Evolutionary conservation across 345 rosid species (phyloP).

Genomic region (Eucalyptus viminalis): DNA sequence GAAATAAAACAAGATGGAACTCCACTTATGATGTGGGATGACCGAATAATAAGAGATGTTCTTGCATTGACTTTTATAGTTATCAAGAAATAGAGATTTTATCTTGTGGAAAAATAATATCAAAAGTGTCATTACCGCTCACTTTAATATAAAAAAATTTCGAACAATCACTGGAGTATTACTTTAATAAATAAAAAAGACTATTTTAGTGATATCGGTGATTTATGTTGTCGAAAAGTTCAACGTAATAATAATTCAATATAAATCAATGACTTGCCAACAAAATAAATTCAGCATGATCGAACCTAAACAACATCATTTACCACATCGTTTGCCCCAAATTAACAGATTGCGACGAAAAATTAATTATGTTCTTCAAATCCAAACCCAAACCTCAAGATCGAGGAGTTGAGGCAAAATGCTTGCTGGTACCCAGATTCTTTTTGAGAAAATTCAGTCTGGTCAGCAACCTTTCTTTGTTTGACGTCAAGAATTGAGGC

Average conservation of each 20-base stretch:
- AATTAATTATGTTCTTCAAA: not conserved
- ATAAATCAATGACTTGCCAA: not conserved
- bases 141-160: too few relatives aligned
- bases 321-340: not conserved
- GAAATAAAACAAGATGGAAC: not conserved
- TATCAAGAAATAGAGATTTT: not conserved
- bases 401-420: not conserved
- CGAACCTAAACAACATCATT: not conserved
- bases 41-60: not conserved
- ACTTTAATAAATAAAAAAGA: not conserved
- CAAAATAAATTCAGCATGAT: not conserved
- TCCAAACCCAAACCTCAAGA: not conserved
- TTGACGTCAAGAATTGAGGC: not conserved
- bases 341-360: not conserved
- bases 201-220: not conserved
- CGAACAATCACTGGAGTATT: accelerated
- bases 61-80: not conserved
- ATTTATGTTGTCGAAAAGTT: too few relatives aligned
- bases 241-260: too few relatives aligned
- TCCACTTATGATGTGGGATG: not conserved
- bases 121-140: accelerated
- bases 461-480: not conserved
- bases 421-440: not conserved
- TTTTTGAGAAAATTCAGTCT: too few relatives aligned
- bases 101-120: not conserved